Evolutionary conservation across 441 rosid genomes (phyloP), one percentile per base, ranked within the genome.

Genomic region (Eruca vesicaria): DNA sequence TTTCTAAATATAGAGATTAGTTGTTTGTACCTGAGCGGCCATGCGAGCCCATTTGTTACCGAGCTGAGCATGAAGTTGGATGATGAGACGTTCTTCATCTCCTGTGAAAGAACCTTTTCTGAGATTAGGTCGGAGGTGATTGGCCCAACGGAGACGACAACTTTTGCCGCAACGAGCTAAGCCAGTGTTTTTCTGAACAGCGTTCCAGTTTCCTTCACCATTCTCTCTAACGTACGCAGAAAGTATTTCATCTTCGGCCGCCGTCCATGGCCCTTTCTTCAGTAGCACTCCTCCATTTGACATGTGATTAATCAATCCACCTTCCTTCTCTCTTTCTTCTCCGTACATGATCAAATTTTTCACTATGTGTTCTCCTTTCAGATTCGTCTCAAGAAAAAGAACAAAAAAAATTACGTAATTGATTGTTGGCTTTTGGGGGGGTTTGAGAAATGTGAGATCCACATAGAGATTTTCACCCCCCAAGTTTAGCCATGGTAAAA

Each of bases 31-130:
- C 97, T 89, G 88, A 75, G 86, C 81, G 7, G 98, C 97, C 97
- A 94, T 94, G 59, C 97, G 95, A 69, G 98, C 98, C 98, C 97
- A 94, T 80, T 91, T 94, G 76, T 94, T 94, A 64, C 97, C 98
- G 11, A 85, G 85, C 71, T 86, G 88, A 35, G 97, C 88, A 72
- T 94, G 98, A 21, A 92, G 82, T 73, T 92, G 91, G 58, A 89
- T 83, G 63, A 94, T 90, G 58, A 88, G 83, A 66, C 87, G 82
- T 74, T 94, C 97, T 72, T 94, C 97, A 5, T 90, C 87, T 0
- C 84, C 84, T 7, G 90, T 82, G 80, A 94, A 94, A 9, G 95
- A 79, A 4, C 97, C 97, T 71, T 94, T 92, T 77, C 81, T 94
- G 14, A 94, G 84, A 73, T 92, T 89, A 0, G 97, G 97, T 2